These are phyloP conservation scores for Wallacemonas sp. DNA, from an alignment of 208 protist species.

Conservation along the genomic window DNA sequence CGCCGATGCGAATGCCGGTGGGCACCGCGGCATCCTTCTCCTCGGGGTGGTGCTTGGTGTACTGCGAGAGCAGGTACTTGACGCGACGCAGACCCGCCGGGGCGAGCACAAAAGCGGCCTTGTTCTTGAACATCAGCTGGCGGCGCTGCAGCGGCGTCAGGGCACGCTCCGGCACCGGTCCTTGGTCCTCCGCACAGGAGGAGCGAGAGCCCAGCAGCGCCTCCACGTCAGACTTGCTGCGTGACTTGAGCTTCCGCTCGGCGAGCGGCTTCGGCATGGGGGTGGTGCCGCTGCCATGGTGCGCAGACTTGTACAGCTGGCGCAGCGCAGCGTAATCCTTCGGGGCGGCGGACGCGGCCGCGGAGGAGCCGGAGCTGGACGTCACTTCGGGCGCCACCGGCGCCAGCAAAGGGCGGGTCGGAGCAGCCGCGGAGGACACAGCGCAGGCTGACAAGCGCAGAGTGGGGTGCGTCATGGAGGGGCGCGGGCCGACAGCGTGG, in stretches of 20 bases:
- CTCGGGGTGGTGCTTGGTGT: slow-evolving; percentile 16
- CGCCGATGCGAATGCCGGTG: slow-evolving; percentile 91
- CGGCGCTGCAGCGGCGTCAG: slow-evolving; percentile 83
- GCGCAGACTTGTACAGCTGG: slow-evolving; percentile 77
- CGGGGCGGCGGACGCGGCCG: slow-evolving; percentile 2
- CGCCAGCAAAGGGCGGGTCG: too few relatives aligned
- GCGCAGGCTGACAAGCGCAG: neutral
- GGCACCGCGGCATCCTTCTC: slow-evolving; percentile 17
- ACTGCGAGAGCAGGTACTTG: slow-evolving; percentile 72
- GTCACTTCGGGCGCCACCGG: too few relatives aligned
- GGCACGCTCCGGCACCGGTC: slow-evolving; percentile 53
- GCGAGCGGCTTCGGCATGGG: slow-evolving; percentile 38
- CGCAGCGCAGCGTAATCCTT: slow-evolving; percentile 22
- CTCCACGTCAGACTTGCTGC: slow-evolving; percentile 19
- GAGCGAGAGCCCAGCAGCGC: slow-evolving; percentile 40
- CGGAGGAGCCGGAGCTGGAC: neutral
- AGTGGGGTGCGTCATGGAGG: neutral
- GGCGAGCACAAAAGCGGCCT: slow-evolving; percentile 83
- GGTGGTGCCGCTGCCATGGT: slow-evolving; percentile 60
- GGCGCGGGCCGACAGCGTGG: neutral
- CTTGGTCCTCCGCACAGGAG: slow-evolving; percentile 76
- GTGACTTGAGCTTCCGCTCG: slow-evolving; percentile 15
- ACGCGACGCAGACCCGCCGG: slow-evolving; percentile 82
- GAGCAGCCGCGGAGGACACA: neutral
- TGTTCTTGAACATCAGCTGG: slow-evolving; percentile 77